Percentiles rank a stretch among this genome's conserved stretches.
phyloP scores from a whole-genome alignment of 2,329 filamentous ascomycete species.

The Colletotrichum tabaci region DNA sequence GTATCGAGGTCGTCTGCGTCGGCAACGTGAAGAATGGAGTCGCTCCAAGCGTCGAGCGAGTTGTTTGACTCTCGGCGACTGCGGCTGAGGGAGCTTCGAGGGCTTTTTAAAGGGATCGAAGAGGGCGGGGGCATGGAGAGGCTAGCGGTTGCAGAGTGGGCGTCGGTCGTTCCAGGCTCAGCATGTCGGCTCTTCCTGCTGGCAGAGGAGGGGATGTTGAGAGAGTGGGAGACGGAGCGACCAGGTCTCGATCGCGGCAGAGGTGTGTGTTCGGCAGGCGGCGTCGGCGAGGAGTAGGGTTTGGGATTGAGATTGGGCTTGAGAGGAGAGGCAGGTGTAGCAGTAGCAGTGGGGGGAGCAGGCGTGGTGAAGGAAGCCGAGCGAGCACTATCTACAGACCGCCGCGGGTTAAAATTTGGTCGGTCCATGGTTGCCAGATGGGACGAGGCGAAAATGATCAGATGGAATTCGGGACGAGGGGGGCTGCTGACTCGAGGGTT shows the following conservation, averaged over 20 bases:
- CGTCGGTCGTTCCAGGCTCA: slow-evolving; percentile 72
- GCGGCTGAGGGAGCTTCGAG: slow-evolving; percentile 58
- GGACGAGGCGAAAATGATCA: slow-evolving; percentile 25
- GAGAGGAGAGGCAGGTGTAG: slow-evolving; percentile 45
- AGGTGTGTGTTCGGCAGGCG: slow-evolving; percentile 20
- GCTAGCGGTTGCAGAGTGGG: slow-evolving; percentile 71
- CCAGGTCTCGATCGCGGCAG: slow-evolving; percentile 41
- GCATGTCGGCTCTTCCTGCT: slow-evolving; percentile 71
- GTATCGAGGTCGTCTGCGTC: slow-evolving; percentile 65
- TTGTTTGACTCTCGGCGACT: slow-evolving; percentile 60
- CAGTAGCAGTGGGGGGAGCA: slow-evolving; percentile 18
- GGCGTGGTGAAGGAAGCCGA: slow-evolving; percentile 34
- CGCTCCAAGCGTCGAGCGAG: slow-evolving; percentile 57
- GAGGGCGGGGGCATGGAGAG: slow-evolving; percentile 75
- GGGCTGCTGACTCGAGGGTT: slow-evolving; percentile 37
- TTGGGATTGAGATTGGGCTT: slow-evolving; percentile 10
- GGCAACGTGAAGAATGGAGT: slow-evolving; percentile 59
- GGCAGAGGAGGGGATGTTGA: slow-evolving; percentile 63
- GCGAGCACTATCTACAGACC: slow-evolving; percentile 46
- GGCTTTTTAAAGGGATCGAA: slow-evolving; percentile 58
- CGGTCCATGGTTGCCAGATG: slow-evolving; percentile 44
- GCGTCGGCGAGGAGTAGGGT: background rate
- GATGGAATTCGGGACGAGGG: slow-evolving; percentile 2
- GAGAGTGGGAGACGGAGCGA: slow-evolving; percentile 51
- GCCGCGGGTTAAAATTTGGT: slow-evolving; percentile 45